Evolutionary conservation across 2,329 filamentous ascomycete genomes (phyloP).

Genomic region (Aphanocladium album): DNA sequence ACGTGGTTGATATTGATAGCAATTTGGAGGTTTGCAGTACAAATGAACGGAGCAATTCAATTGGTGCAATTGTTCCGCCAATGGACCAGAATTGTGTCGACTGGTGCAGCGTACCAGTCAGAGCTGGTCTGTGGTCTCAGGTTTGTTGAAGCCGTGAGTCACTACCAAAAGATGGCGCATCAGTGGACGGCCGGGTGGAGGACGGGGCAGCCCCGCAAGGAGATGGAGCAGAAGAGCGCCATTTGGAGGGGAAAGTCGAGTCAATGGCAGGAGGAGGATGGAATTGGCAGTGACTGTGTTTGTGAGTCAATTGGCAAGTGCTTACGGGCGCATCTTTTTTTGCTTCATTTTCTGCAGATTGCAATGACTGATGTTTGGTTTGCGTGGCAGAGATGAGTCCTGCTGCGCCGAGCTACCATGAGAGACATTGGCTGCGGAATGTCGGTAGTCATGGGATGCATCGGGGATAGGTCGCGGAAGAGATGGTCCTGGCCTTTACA

Average conservation of each 20-base stretch:
- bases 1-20: not conserved
- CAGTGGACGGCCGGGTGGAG: not conserved
- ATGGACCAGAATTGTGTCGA: not conserved
- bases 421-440: too few species aligned
- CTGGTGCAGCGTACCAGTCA: conserved; percentile 1
- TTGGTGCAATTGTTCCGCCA: not conserved
- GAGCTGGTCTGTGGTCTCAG: not conserved
- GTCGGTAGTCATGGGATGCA: too few species aligned
- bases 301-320: conserved; percentile 6
- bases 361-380: not conserved
- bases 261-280: not conserved
- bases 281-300: not conserved
- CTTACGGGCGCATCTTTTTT: too few species aligned
- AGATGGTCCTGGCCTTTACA: too few species aligned
- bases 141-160: conserved; percentile 8
- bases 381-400: not conserved
- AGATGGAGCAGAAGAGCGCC: not conserved
- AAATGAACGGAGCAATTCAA: not conserved
- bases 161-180: not conserved
- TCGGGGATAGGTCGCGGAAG: too few species aligned
- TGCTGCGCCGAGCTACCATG: not conserved
- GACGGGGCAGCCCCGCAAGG: not conserved
- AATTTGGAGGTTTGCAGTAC: not conserved
- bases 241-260: not conserved
- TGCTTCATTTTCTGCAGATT: too few species aligned